Evolutionary conservation across 163 green algal species (phyloP).

Genomic region (Scenedesmus sp.): DNA sequence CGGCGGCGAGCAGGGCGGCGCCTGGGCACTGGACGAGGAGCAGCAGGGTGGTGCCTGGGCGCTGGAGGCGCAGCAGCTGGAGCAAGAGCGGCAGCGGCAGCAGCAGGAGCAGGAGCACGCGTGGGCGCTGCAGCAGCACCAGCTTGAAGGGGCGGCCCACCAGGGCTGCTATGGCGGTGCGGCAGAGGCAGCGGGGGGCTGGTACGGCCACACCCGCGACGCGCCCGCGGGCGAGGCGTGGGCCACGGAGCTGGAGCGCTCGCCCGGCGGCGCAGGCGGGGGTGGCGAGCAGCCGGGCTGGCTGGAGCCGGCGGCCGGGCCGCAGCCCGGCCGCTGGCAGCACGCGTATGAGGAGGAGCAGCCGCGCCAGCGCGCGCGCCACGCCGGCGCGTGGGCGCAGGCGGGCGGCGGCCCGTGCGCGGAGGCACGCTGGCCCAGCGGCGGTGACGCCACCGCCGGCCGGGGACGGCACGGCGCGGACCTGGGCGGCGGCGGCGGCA

Average conservation of each 20-base stretch:
- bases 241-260: too few species aligned
- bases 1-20: neutral
- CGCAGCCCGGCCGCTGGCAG: neutral
- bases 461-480: neutral
- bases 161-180: too few species aligned
- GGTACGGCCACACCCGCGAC: too few species aligned
- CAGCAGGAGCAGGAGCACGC: neutral
- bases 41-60: neutral
- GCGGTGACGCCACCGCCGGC: neutral
- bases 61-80: neutral
- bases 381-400: neutral
- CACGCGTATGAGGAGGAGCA: neutral
- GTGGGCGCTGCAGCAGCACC: too few species aligned
- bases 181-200: too few species aligned
- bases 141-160: neutral
- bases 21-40: neutral
- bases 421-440: too few species aligned
- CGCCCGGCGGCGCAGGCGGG: too few species aligned
- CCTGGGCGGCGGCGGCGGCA: neutral
- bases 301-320: too few species aligned
- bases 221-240: too few species aligned
- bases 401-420: neutral
- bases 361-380: neutral
- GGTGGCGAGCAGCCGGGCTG: too few species aligned
- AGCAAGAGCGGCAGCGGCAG: constrained; percentile 18